phyloP scores from a whole-genome alignment of 805 yeast genomes.

The Sugiyamaella lignohabitans region DNA sequence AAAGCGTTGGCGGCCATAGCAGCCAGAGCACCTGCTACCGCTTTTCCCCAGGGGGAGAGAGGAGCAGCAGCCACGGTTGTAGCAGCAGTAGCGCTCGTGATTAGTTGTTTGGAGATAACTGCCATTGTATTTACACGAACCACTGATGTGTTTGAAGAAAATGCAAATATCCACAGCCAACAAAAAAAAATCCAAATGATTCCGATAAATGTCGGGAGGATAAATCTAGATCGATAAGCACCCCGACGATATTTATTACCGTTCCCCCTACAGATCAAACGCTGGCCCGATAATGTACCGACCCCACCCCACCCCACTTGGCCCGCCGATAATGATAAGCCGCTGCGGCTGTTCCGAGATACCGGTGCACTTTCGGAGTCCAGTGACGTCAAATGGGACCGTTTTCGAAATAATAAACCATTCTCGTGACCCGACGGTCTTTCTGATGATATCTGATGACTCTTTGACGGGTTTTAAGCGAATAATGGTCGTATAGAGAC shows the following conservation, averaged over 20 bases:
- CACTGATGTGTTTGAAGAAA: too few species aligned
- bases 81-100: too few species aligned
- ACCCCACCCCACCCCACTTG: neutral
- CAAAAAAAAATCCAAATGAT: too few species aligned
- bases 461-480: neutral
- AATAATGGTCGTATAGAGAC: neutral
- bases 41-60: slow-evolving; percentile 63
- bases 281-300: neutral
- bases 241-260: too few species aligned
- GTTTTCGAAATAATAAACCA: too few species aligned
- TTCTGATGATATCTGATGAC: neutral
- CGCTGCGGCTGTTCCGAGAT: too few species aligned
- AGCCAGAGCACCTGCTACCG: slow-evolving; percentile 76
- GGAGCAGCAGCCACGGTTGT: slow-evolving; percentile 2
- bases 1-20: slow-evolving; percentile 71
- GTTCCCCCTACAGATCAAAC: neutral
- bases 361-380: too few species aligned
- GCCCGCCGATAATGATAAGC: too few species aligned
- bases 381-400: too few species aligned
- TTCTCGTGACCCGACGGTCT: neutral
- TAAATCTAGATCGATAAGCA: neutral
- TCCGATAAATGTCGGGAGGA: neutral
- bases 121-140: slow-evolving; percentile 12
- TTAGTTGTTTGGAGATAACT: slow-evolving; percentile 10
- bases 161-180: too few species aligned